Percentiles rank a stretch among this genome's conserved stretches.
Conservation (phyloP, 495 filamentous ascomycete species). For the Margaritispora aquatica region DNA sequence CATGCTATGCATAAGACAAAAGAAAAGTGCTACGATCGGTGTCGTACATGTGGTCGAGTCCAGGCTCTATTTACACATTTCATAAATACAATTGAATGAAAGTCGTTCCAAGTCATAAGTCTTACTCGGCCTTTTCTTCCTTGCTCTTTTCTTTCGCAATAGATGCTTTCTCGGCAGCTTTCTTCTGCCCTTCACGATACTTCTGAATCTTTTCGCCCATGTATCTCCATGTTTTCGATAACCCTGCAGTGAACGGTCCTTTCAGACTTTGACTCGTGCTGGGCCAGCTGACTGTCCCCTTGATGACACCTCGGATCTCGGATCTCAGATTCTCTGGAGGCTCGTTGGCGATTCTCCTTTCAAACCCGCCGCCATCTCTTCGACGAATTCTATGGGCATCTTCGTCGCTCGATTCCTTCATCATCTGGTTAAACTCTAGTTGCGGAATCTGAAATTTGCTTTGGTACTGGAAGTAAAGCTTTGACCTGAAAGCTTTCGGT, state of each 20-base stretch:
- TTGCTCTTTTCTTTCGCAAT: not conserved
- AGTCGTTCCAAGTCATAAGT: not conserved
- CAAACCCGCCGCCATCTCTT: constrained; percentile 75
- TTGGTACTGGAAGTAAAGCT: constrained; percentile 91
- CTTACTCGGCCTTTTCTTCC: not conserved
- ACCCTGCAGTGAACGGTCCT: constrained; percentile 68
- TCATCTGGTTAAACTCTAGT: constrained; percentile 78
- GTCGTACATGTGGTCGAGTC: not conserved
- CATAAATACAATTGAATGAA: not conserved
- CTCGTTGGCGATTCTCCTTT: constrained; percentile 69
- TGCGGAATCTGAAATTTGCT: constrained; percentile 80
- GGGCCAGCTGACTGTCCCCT: constrained; percentile 85
- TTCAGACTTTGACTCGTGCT: constrained; percentile 81
- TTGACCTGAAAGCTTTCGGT: constrained; percentile 79
- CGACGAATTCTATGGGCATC: constrained; percentile 62
- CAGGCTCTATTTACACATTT: not conserved
- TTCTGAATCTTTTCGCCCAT: constrained; percentile 78
- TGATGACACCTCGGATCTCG: constrained; percentile 67
- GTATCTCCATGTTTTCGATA: constrained; percentile 64
- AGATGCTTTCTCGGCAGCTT: constrained; percentile 16
- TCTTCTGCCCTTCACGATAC: constrained; percentile 42
- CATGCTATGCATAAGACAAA: not conserved
- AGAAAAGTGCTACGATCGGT: not conserved
- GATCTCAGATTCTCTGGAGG: constrained; percentile 55
- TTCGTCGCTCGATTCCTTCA: constrained; percentile 64